These are phyloP conservation scores for Auriscalpium vulgare DNA, from an alignment of 768 basidiomycete genomes.

Conservation along the genomic window DNA sequence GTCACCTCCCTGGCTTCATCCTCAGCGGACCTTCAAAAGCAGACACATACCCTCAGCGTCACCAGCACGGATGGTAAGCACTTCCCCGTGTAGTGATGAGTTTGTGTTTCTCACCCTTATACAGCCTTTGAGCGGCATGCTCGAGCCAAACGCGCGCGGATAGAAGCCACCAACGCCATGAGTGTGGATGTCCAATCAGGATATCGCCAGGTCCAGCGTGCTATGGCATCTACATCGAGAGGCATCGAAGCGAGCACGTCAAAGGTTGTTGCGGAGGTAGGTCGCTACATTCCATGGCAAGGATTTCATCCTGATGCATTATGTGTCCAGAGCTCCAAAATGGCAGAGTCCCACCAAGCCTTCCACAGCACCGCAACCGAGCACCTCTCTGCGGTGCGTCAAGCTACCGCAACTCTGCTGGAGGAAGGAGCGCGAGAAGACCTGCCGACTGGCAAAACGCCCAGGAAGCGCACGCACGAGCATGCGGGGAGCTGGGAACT, in stretches of 20 bases:
- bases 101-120: not conserved
- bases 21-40: conserved; percentile 43
- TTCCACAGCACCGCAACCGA: conserved; percentile 36
- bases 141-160: conserved; percentile 58
- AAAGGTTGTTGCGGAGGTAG: conserved; percentile 46
- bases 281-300: conserved; percentile 7
- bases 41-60: conserved; percentile 34
- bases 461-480: conserved; percentile 67
- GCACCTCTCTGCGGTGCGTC: conserved; percentile 41
- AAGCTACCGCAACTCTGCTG: conserved; percentile 41
- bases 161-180: conserved; percentile 49
- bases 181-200: conserved; percentile 42
- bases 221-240: conserved; percentile 41
- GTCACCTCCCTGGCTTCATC: conserved; percentile 42
- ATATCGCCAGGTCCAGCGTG: conserved; percentile 42
- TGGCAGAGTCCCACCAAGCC: conserved; percentile 32
- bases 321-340: conserved; percentile 30
- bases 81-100: not conserved
- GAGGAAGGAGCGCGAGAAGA: conserved; percentile 59
- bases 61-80: conserved; percentile 39
- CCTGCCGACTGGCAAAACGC: conserved; percentile 62
- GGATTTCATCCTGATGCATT: not conserved
- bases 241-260: conserved; percentile 36
- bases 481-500: conserved; percentile 66
- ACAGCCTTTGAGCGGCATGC: conserved; percentile 55